Percentiles rank a stretch among this genome's conserved stretches.
These are phyloP conservation scores for Epichloe sibirici DNA, from an alignment of 2,329 filamentous ascomycete genomes.

Conservation along the genomic window DNA sequence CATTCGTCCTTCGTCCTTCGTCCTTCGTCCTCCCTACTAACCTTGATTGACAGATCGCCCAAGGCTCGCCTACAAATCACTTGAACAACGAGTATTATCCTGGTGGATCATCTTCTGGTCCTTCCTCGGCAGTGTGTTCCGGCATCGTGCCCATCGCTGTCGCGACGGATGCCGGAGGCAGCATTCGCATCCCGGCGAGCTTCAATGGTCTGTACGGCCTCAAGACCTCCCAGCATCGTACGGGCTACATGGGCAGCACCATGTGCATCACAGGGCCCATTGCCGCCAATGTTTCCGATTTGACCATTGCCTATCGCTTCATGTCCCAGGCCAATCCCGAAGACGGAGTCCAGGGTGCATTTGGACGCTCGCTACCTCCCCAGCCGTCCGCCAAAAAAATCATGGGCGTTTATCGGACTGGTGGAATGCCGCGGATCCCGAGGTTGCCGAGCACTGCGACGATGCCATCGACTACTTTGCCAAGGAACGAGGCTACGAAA, in stretches of 20 bases:
- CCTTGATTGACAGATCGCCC: constrained; percentile 32
- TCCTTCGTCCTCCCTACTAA: constrained; percentile 22
- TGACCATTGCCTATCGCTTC: constrained; percentile 70
- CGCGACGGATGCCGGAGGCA: constrained; percentile 66
- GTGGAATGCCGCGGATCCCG: constrained; percentile 39
- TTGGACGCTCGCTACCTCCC: constrained; percentile 43
- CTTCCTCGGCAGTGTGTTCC: constrained; percentile 54
- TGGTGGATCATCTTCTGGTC: constrained; percentile 70
- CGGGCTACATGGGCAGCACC: constrained; percentile 41
- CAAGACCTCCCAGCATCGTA: constrained; percentile 64
- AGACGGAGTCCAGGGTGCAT: constrained; percentile 47
- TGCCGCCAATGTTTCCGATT: constrained; percentile 61
- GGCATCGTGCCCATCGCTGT: constrained; percentile 65
- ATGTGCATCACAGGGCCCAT: constrained; percentile 62
- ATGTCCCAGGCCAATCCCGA: constrained; percentile 62
- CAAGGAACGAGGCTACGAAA: constrained; percentile 33
- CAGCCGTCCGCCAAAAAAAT: constrained; percentile 36
- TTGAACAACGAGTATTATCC: constrained; percentile 67
- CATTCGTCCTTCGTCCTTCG: no score
- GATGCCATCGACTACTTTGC: constrained; percentile 47
- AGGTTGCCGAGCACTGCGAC: constrained; percentile 51
- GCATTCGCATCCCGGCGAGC: constrained; percentile 57
- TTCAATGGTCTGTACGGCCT: constrained; percentile 76
- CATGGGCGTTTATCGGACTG: constrained; percentile 58
- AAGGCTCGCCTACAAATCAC: constrained; percentile 67